phyloP scores from a whole-genome alignment of 139 green algal species.

The Chlorella vulgaris region DNA sequence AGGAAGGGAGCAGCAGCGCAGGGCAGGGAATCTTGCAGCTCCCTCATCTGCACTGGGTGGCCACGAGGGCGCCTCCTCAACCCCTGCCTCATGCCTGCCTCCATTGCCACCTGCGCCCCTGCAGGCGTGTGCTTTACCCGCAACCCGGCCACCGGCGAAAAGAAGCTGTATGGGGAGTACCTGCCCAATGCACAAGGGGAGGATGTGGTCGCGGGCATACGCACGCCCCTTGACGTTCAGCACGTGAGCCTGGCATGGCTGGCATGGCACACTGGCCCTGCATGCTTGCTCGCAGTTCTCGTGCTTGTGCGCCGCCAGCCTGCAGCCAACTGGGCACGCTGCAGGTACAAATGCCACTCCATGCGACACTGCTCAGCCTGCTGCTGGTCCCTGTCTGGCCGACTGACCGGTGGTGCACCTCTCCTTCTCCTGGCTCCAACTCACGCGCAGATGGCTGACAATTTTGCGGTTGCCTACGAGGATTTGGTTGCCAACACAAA shows the following conservation, averaged over 20 bases:
- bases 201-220: conserved; percentile 90
- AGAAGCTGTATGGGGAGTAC: conserved; percentile 88
- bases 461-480: conserved; percentile 78
- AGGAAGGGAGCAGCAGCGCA: too few species aligned
- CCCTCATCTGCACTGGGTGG: background rate
- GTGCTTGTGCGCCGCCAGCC: too few species aligned
- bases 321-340: too few species aligned
- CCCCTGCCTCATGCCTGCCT: background rate
- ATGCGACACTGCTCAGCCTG: background rate
- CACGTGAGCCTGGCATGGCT: conserved; percentile 10
- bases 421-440: background rate
- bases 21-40: too few species aligned
- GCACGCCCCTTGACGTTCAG: conserved; percentile 80
- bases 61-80: too few species aligned
- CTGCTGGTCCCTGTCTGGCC: background rate
- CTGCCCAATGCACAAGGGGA: conserved; percentile 89
- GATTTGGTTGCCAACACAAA: conserved; percentile 75
- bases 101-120: background rate
- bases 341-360: background rate
- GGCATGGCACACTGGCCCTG: background rate
- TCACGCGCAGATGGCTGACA: conserved; percentile 63
- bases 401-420: background rate
- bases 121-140: conserved; percentile 86
- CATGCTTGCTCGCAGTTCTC: background rate
- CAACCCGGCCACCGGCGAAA: conserved; percentile 75